These are phyloP conservation scores for Aspergillus bombycis DNA, from an alignment of 2,329 filamentous ascomycete species.

Conservation along the genomic window DNA sequence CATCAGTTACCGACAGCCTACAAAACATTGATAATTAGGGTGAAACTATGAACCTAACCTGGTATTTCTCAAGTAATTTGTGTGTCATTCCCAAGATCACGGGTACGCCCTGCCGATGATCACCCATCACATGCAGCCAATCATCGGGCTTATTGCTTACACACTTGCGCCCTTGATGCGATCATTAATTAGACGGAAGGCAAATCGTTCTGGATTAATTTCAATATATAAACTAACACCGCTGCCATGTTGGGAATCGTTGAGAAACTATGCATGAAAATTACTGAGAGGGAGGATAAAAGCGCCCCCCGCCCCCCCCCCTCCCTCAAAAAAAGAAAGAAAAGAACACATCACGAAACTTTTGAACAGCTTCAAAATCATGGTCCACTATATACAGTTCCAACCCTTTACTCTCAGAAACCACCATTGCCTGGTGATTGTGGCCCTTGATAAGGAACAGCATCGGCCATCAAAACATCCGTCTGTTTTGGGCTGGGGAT, in stretches of 20 bases:
- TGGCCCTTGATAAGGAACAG: conserved; percentile 6
- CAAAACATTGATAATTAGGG: not conserved
- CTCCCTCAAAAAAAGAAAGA: no score
- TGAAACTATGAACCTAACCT: no score
- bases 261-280: not conserved
- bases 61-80: not conserved
- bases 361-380: not conserved
- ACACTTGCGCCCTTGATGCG: not conserved
- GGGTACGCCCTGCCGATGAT: not conserved
- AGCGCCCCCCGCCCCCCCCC: no score
- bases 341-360: not conserved
- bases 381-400: not conserved
- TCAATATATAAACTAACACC: not conserved
- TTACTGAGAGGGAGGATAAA: no score
- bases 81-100: not conserved
- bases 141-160: not conserved
- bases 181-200: not conserved
- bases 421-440: conserved; percentile 8
- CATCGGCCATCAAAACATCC: conserved; percentile 17
- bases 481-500: conserved; percentile 26
- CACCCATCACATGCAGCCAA: not conserved
- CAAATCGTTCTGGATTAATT: not conserved
- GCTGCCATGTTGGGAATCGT: not conserved
- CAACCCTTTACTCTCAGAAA: not conserved
- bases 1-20: not conserved